Conservation (phyloP, 192 early-diverging fungal genomes). For the Coemansia sp. region DNA sequence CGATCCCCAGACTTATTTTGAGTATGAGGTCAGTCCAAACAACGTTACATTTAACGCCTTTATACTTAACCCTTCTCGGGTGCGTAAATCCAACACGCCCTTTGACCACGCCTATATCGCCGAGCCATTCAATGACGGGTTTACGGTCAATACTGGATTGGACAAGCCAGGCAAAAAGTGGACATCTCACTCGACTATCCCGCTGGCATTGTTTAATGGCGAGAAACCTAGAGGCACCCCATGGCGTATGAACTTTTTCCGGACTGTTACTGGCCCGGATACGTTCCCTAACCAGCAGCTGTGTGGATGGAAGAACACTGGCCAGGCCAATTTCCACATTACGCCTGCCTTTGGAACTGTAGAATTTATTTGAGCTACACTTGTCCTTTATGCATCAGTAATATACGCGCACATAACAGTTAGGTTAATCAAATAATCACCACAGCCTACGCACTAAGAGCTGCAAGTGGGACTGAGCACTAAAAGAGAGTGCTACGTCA, state of each 20-base stretch:
- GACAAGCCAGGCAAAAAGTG: constrained; percentile 34
- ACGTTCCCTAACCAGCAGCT: constrained; percentile 52
- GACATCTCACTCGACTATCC: constrained; percentile 34
- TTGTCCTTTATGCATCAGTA: background rate
- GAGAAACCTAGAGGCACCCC: constrained; percentile 38
- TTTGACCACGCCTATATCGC: constrained; percentile 50
- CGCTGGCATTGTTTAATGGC: constrained; percentile 53
- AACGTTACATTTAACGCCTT: constrained; percentile 55
- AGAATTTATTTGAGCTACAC: background rate
- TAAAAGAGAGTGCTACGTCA: too few species aligned
- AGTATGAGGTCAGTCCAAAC: constrained; percentile 54
- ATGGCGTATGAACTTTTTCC: constrained; percentile 60
- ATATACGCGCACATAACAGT: background rate
- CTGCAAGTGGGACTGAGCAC: too few species aligned
- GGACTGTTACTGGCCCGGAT: constrained; percentile 37
- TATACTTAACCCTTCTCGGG: constrained; percentile 48
- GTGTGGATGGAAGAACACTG: constrained; percentile 53
- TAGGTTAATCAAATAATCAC: too few species aligned
- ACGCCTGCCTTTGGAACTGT: constrained; percentile 42
- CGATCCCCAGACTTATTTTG: constrained; percentile 52
- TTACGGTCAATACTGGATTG: constrained; percentile 33
- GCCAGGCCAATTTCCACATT: constrained; percentile 51
- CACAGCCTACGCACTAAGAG: too few species aligned
- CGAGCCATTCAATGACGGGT: constrained; percentile 52
- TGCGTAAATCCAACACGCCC: constrained; percentile 30